Percentiles rank a stretch among this genome's conserved stretches.
These are phyloP conservation scores for Ramaria sp. DNA, from an alignment of 768 basidiomycete species.

Conservation along the genomic window DNA sequence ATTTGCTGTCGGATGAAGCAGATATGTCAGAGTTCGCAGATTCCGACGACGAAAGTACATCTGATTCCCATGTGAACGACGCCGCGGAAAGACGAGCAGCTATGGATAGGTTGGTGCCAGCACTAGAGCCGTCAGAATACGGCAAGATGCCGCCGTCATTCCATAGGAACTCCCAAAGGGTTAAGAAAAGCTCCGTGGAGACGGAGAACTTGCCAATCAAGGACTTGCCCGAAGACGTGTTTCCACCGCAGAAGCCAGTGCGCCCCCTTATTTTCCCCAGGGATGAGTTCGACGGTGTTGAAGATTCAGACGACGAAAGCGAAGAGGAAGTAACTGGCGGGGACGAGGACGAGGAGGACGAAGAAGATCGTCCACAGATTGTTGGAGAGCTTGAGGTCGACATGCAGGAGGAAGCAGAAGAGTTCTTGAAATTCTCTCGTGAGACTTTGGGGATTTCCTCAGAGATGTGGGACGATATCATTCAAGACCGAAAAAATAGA, in stretches of 20 bases:
- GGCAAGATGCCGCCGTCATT: slow-evolving; percentile 75
- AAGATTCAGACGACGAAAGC: slow-evolving; percentile 78
- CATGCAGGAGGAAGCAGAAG: slow-evolving; percentile 89
- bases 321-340: slow-evolving; percentile 29
- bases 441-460: slow-evolving; percentile 84
- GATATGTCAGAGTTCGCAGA: slow-evolving; percentile 25
- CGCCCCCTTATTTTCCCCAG: slow-evolving; percentile 74
- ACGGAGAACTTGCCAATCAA: slow-evolving; percentile 28
- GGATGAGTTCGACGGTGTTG: slow-evolving; percentile 83
- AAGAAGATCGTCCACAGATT: slow-evolving; percentile 75
- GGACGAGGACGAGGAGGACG: slow-evolving; percentile 34
- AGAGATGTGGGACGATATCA: slow-evolving; percentile 82
- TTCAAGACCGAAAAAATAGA: slow-evolving; percentile 62
- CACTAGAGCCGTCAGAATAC: slow-evolving; percentile 74
- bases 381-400: slow-evolving; percentile 80
- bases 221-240: background rate
- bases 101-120: slow-evolving; percentile 76
- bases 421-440: slow-evolving; percentile 90
- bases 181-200: slow-evolving; percentile 35
- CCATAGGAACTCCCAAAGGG: slow-evolving; percentile 58
- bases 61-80: slow-evolving; percentile 15
- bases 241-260: slow-evolving; percentile 31
- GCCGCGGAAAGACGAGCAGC: slow-evolving; percentile 42
- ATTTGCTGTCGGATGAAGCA: slow-evolving; percentile 56
- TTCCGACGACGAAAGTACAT: slow-evolving; percentile 23